Base-by-base conservation (phyloP, 1,284 basidiomycete genomes). In the Ceratobasidium papillatum region DNA sequence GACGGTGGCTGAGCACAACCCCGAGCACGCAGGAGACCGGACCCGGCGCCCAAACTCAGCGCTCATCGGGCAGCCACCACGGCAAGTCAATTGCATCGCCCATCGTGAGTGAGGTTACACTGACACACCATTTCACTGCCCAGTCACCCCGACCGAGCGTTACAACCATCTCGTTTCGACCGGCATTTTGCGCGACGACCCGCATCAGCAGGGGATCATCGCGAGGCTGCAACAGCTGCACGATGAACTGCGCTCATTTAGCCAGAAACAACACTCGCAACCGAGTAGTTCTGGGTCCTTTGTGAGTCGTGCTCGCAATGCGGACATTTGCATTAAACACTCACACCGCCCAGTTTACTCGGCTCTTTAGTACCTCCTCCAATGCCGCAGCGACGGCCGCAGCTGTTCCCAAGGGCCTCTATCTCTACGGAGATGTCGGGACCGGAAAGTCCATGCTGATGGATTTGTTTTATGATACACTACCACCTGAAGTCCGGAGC, bases 391-490 rank as follows among this genome's bases (percentile, higher is more conserved):
- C 75, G 12, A 74, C 79, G 8, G 78, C 83, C 38, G 83, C 86
- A 19, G 80, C 84, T 4, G 86, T 89, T 0, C 97, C 96, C 0
- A 92, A 92, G 78, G 95, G 96, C 12, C 86, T 99, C 30, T 99
- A 99, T 83, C 90, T 99, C n/a, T 96, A 94, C 81, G 98, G 98
- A 47, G 94, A 96, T 78, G 98, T 99, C 73, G 97, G 97, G 0
- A 99, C 96, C 3, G 97, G 98, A 30, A 95, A 95, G 86, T 94
- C 94, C 0, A 99, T 99, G 96, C 90, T 99, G 77, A 99, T 99
- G 98, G 98, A 99, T 82, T 86, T 99, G 22, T 98, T 99, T 83
- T 95, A 95, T 85, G 90, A 93, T 77, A 93, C 95, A 0, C 88
- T 99, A 0, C 96, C 96, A 0, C 80, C 86, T 0, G 89, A 83